Evolutionary conservation across 768 basidiomycete species (phyloP).

Genomic region (Russula earlei): DNA sequence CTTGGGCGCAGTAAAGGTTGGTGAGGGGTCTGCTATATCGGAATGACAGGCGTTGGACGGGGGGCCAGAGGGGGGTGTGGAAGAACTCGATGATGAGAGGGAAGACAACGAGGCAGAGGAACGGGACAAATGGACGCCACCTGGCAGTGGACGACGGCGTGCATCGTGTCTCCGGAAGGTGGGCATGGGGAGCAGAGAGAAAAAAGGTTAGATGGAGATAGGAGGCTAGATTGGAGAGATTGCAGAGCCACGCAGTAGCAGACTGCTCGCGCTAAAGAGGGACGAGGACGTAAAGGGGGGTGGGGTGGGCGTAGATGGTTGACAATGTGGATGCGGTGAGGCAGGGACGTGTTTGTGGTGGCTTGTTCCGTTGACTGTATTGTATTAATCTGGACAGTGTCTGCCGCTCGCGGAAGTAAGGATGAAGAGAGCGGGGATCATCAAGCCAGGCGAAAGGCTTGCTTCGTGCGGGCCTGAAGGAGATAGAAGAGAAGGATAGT

Average conservation of each 20-base stretch:
- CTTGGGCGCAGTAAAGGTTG: slow-evolving; percentile 22
- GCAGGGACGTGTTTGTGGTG: slow-evolving; percentile 12
- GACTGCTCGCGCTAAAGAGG: slow-evolving; percentile 9
- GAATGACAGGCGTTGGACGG: slow-evolving; percentile 32
- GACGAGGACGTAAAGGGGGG: slow-evolving; percentile 16
- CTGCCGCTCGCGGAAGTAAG: not conserved
- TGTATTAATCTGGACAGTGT: not conserved
- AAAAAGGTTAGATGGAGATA: slow-evolving; percentile 10
- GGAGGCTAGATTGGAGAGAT: slow-evolving; percentile 17
- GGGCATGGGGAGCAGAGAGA: slow-evolving; percentile 8
- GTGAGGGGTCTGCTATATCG: slow-evolving; percentile 32
- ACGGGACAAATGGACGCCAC: slow-evolving; percentile 29
- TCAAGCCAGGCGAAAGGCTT: not conserved
- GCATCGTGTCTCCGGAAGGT: slow-evolving; percentile 19
- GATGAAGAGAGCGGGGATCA: not conserved
- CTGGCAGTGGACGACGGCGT: slow-evolving; percentile 6
- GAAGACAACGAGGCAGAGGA: slow-evolving; percentile 35
- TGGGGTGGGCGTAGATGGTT: not conserved
- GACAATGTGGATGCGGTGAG: slow-evolving; percentile 19
- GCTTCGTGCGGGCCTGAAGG: not conserved
- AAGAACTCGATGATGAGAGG: slow-evolving; percentile 36
- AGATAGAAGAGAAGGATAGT: too few relatives aligned
- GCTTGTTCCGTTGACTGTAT: not conserved
- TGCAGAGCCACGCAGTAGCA: slow-evolving; percentile 14
- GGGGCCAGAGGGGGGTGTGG: slow-evolving; percentile 31